Conservation (phyloP, 202 grass and related monocot species). For the Brachypodium distachyon region DNA sequence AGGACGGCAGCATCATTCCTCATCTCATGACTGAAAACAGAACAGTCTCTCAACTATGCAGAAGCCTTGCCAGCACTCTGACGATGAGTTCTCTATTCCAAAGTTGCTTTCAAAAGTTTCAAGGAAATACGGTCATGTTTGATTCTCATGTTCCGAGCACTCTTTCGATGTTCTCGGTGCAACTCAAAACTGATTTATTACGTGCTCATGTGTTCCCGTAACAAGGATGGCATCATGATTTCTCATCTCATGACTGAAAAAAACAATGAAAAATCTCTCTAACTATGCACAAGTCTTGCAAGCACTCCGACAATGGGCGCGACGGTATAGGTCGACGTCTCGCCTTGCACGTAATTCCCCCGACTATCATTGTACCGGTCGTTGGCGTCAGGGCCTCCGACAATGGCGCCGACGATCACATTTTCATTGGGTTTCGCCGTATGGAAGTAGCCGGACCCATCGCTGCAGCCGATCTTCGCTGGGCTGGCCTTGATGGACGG, state of each 20-base stretch:
- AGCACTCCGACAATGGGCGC: constrained; percentile 72
- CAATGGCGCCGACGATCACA: constrained; percentile 51
- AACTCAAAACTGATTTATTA: background rate
- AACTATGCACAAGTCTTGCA: too few relatives aligned
- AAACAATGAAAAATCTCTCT: background rate
- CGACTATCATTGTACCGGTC: constrained; percentile 51
- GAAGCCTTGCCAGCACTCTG: constrained; percentile 49
- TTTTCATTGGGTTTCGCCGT: constrained; percentile 37
- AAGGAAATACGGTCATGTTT: constrained; percentile 17
- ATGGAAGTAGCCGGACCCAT: constrained; percentile 32
- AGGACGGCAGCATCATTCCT: background rate
- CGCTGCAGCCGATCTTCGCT: constrained; percentile 39
- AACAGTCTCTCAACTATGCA: background rate
- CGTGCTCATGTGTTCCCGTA: background rate
- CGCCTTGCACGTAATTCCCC: constrained; percentile 37
- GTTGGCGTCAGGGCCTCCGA: constrained; percentile 49
- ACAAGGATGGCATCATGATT: background rate
- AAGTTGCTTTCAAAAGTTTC: background rate
- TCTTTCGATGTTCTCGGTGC: background rate
- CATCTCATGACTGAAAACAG: background rate
- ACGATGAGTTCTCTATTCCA: constrained; percentile 36
- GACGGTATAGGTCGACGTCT: constrained; percentile 47
- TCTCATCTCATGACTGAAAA: background rate
- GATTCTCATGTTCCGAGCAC: too few relatives aligned
- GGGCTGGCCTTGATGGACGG: constrained; percentile 40